Conservation (phyloP, 2,329 filamentous ascomycete species). For the Botryotinia calthae region DNA sequence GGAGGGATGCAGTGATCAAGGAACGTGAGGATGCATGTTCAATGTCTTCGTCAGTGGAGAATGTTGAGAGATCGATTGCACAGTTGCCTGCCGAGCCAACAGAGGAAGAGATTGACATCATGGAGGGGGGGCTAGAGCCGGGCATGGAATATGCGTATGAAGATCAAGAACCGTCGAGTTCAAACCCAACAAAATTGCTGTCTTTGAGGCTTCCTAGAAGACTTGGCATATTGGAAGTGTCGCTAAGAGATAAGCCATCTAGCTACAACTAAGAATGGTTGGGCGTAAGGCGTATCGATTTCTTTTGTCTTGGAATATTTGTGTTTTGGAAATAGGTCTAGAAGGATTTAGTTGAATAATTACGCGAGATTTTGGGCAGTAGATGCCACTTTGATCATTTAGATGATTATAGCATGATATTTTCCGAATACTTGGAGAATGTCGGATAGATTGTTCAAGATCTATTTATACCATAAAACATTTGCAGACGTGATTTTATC, state of each 20-base stretch:
- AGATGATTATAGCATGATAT: not conserved
- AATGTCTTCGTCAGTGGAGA: not conserved
- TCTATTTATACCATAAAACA: not conserved
- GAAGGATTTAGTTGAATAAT: not conserved
- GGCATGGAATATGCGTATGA: not conserved
- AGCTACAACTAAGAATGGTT: not conserved
- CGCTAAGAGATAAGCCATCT: not conserved
- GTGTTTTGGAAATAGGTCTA: not conserved
- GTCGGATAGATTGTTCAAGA: not conserved
- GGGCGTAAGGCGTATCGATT: not conserved
- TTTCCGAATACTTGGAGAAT: not conserved
- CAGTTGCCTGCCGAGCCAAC: no score
- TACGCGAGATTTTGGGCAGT: no score
- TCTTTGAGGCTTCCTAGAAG: not conserved
- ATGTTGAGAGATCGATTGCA: no score
- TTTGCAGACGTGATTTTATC: no score
- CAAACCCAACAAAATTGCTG: not conserved
- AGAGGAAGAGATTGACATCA: not conserved
- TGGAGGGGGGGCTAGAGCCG: not conserved
- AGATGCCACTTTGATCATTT: not conserved
- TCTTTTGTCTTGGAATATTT: not conserved
- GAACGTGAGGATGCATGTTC: not conserved
- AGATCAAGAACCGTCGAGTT: not conserved
- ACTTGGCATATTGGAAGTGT: not conserved
- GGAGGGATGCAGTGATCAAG: not conserved